phyloP scores from a whole-genome alignment of 805 yeast species.

The Metschnikowia arizonensis region DNA sequence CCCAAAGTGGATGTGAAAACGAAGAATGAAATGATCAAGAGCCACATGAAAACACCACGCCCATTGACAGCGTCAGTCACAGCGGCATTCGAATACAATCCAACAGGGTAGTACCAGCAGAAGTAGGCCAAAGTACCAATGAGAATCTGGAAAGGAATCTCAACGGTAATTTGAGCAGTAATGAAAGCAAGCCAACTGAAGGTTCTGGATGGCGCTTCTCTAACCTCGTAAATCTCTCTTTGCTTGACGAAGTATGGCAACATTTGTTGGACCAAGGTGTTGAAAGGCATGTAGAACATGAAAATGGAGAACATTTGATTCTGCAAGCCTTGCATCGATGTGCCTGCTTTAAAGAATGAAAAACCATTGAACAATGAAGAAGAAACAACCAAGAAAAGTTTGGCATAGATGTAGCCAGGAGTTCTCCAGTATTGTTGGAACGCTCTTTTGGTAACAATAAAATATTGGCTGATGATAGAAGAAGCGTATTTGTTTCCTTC shows the following conservation, averaged over 20 bases:
- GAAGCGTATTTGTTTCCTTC: slow-evolving; percentile 22
- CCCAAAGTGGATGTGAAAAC: slow-evolving; percentile 23
- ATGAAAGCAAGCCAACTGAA: slow-evolving; percentile 43
- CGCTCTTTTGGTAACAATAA: slow-evolving; percentile 18
- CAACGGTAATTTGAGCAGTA: slow-evolving; percentile 39
- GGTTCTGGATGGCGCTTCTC: slow-evolving; percentile 43
- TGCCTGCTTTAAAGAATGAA: slow-evolving; percentile 62
- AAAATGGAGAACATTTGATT: slow-evolving; percentile 58
- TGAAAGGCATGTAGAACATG: slow-evolving; percentile 39
- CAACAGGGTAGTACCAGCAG: slow-evolving; percentile 56
- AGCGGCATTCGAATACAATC: slow-evolving; percentile 19
- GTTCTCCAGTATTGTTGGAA: slow-evolving; percentile 54
- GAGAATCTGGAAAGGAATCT: slow-evolving; percentile 44
- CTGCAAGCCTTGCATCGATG: slow-evolving; percentile 57
- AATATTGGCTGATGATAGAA: slow-evolving; percentile 15
- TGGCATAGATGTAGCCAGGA: slow-evolving; percentile 59
- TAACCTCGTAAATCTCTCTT: slow-evolving; percentile 45
- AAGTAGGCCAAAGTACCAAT: slow-evolving; percentile 61
- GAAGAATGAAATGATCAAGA: slow-evolving; percentile 19
- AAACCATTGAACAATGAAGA: slow-evolving; percentile 67
- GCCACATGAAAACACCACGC: slow-evolving; percentile 40
- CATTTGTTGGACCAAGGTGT: slow-evolving; percentile 39
- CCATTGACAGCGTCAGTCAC: slow-evolving; percentile 18
- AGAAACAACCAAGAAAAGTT: slow-evolving; percentile 50
- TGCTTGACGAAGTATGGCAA: slow-evolving; percentile 41